Percentiles rank a stretch among this genome's conserved stretches.
These are phyloP conservation scores for Eucalyptus marginata DNA, from an alignment of 345 rosid species.

Conservation along the genomic window DNA sequence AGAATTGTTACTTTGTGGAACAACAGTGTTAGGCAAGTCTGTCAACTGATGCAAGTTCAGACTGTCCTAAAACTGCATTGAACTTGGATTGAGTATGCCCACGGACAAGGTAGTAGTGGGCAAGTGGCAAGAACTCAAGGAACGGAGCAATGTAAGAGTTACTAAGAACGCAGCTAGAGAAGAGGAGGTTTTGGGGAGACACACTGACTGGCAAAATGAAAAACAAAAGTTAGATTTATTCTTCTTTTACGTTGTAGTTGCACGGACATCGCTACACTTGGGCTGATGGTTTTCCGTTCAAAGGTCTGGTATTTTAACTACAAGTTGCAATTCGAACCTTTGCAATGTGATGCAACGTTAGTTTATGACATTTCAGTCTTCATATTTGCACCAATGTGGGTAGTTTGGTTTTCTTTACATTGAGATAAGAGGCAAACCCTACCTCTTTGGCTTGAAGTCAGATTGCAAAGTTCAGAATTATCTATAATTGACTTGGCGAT, in stretches of 20 bases:
- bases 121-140: background rate
- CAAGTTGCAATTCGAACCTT: background rate
- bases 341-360: background rate
- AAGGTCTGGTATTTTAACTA: background rate
- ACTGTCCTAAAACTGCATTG: background rate
- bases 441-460: background rate
- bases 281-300: background rate
- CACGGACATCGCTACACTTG: background rate
- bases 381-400: background rate
- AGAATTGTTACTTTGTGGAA: background rate
- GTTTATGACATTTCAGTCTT: background rate
- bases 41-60: background rate
- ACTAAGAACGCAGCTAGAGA: background rate
- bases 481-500: background rate
- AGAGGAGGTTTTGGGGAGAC: background rate
- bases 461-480: background rate
- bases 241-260: background rate
- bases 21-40: background rate
- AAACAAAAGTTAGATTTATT: background rate
- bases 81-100: background rate
- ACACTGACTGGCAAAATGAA: background rate
- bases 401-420: background rate
- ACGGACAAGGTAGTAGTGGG: background rate
- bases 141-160: background rate
- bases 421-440: background rate